These are phyloP conservation scores for Suhomyces sp. DNA, from an alignment of 805 yeast species.

Conservation along the genomic window DNA sequence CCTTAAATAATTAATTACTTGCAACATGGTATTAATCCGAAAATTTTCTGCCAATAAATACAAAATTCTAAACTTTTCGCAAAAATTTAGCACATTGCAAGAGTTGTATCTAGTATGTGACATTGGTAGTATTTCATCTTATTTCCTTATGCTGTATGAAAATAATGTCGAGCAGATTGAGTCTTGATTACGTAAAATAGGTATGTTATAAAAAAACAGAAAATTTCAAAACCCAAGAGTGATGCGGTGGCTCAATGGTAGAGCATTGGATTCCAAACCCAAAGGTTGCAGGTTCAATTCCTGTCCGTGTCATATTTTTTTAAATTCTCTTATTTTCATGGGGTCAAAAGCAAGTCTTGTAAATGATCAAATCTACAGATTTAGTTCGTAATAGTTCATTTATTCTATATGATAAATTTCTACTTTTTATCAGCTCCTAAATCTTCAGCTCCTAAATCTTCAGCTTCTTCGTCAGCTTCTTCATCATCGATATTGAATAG, in stretches of 20 bases:
- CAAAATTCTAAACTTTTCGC: neutral
- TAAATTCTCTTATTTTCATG: neutral
- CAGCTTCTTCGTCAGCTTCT: conserved; percentile 14
- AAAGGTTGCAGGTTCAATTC: conserved; percentile 22
- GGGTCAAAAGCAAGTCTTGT: too few species aligned
- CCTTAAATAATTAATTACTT: too few species aligned
- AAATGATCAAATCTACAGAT: neutral
- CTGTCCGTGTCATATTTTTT: conserved; percentile 19
- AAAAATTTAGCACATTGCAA: conserved; percentile 23
- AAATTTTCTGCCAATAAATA: too few species aligned
- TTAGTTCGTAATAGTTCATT: neutral
- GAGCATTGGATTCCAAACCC: conserved; percentile 20
- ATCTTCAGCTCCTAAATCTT: conserved; percentile 4
- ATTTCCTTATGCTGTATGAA: too few species aligned
- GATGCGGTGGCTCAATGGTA: conserved; percentile 25
- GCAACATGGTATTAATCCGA: too few species aligned
- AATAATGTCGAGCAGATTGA: too few species aligned
- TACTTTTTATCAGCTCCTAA: neutral
- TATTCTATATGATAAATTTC: neutral
- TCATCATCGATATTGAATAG: conserved; percentile 33
- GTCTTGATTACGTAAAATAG: too few species aligned
- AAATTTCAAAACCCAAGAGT: conserved; percentile 25
- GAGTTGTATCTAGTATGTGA: too few species aligned
- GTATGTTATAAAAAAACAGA: conserved; percentile 18
- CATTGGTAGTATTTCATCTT: too few species aligned